Evolutionary conservation across 176 grass and related monocot genomes (phyloP).

Genomic region (Juncus effusus): DNA sequence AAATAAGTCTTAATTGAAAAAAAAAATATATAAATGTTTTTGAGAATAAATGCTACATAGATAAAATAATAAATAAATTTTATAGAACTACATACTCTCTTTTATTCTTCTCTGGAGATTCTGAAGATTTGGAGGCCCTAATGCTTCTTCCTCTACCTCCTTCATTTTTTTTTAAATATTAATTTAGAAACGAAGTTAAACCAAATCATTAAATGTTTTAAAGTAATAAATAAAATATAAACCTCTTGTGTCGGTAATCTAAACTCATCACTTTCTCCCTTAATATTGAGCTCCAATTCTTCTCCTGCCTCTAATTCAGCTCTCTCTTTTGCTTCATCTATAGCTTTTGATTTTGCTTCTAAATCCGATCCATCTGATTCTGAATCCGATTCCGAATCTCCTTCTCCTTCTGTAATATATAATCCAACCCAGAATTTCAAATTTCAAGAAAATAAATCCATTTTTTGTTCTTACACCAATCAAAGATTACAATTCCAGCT

Average conservation of each 20-base stretch:
- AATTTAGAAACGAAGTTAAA: neutral
- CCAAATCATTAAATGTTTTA: neutral
- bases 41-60: neutral
- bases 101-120: slow-evolving; percentile 84
- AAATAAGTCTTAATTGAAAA: slow-evolving; percentile 4
- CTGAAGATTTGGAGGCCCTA: slow-evolving; percentile 65
- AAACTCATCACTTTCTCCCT: slow-evolving; percentile 80
- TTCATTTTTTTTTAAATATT: slow-evolving; percentile 11
- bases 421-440: neutral
- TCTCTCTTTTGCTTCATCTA: slow-evolving; percentile 51
- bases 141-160: slow-evolving; percentile 80
- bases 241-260: slow-evolving; percentile 83
- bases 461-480: neutral
- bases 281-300: slow-evolving; percentile 76
- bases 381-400: slow-evolving; percentile 35
- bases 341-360: slow-evolving; percentile 57
- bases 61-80: slow-evolving; percentile 3
- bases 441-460: neutral
- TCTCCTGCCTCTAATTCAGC: slow-evolving; percentile 55
- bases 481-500: neutral
- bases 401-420: slow-evolving; percentile 36
- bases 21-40: neutral
- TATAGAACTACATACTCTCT: slow-evolving; percentile 59
- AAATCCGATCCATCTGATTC: slow-evolving; percentile 75
- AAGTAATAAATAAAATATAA: neutral